Percentiles rank a stretch among this genome's conserved stretches.
Evolutionary conservation across 2,329 filamentous ascomycete species (phyloP).

Genomic region (Pseudogymnoascus sp.): DNA sequence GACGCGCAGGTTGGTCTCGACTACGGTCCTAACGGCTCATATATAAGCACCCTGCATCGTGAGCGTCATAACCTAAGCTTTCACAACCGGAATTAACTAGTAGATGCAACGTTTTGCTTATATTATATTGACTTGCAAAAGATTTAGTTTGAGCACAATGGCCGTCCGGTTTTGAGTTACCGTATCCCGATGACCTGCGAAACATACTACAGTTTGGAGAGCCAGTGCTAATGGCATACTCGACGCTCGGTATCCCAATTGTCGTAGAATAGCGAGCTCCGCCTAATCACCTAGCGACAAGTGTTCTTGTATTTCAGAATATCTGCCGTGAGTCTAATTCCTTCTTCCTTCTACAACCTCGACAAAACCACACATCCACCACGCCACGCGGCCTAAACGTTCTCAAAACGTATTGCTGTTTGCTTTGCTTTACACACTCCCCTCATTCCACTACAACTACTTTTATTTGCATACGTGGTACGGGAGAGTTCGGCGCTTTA

Average conservation of each 20-base stretch:
- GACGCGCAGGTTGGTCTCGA: background rate
- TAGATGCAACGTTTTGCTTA: background rate
- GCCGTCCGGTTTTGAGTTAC: background rate
- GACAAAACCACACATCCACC: background rate
- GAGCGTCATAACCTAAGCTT: background rate
- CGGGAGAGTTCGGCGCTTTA: background rate
- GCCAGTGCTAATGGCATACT: background rate
- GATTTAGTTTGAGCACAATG: background rate
- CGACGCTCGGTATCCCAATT: background rate
- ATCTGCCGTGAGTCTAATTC: background rate
- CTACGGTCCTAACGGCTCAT: background rate
- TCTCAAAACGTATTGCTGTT: background rate
- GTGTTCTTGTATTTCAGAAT: background rate
- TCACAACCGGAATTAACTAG: background rate
- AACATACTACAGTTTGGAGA: background rate
- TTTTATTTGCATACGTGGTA: background rate
- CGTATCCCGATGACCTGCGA: background rate
- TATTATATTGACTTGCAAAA: background rate
- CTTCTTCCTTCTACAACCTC: background rate
- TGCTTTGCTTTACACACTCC: background rate
- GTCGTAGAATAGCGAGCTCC: background rate
- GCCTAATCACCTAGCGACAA: background rate
- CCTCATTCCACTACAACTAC: background rate
- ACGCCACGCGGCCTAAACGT: background rate
- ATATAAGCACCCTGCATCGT: background rate